phyloP scores from a whole-genome alignment of 78 protist genomes.

The Protostelium mycophagum region DNA sequence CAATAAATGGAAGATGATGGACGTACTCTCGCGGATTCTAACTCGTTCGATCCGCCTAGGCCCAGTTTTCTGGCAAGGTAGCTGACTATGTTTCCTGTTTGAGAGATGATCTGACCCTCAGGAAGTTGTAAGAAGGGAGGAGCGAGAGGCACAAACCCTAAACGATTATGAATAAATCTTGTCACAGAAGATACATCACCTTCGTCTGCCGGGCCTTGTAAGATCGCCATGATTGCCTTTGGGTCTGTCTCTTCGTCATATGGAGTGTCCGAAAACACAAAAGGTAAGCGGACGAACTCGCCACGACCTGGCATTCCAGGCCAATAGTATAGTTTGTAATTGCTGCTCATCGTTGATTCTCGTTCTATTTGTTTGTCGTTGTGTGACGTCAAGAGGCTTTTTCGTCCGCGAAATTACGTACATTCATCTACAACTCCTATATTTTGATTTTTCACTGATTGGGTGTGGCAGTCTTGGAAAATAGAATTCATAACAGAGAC shows the following conservation, averaged over 20 bases:
- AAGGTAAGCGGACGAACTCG: neutral
- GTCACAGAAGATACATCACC: neutral
- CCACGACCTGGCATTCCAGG: neutral
- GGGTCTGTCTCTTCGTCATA: neutral
- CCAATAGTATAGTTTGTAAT: neutral
- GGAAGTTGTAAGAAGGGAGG: neutral
- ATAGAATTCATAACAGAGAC: no score
- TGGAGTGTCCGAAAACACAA: neutral
- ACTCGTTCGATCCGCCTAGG: neutral
- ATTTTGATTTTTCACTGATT: no score
- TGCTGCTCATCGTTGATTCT: no score
- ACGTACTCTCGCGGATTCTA: neutral
- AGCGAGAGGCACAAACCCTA: neutral
- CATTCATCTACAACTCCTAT: no score
- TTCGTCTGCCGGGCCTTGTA: neutral
- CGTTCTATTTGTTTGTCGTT: no score
- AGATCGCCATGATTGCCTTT: neutral
- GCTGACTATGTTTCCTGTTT: neutral
- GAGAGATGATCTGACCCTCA: neutral
- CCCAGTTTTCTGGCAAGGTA: neutral
- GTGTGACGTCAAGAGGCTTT: no score
- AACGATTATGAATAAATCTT: neutral
- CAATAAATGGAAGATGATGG: neutral
- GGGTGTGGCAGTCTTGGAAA: no score
- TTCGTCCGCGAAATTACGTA: no score